phyloP scores from a whole-genome alignment of 192 early-diverging fungal species.

The Backusella australiensis region DNA sequence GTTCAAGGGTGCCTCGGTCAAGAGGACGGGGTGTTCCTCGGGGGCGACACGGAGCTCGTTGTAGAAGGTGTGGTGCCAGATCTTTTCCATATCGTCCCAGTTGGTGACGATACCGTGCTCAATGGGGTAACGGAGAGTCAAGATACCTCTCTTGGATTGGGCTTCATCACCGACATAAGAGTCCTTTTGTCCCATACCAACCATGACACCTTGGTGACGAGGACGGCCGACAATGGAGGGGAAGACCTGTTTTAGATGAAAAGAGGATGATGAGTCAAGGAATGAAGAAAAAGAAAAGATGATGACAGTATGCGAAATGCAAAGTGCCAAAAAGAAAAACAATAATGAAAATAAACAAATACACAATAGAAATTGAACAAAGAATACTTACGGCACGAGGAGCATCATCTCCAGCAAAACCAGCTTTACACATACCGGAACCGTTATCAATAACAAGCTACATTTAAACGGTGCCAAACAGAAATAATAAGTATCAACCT shows the following conservation, averaged over 20 bases:
- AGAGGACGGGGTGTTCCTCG: constrained; percentile 94
- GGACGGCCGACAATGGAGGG: constrained; percentile 85
- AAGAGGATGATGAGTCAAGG: not conserved
- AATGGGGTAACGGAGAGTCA: constrained; percentile 85
- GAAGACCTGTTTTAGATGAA: constrained; percentile 48
- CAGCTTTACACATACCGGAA: constrained; percentile 94
- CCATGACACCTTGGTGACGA: constrained; percentile 86
- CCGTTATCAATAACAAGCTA: constrained; percentile 90
- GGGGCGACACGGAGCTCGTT: constrained; percentile 97
- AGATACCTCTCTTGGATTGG: constrained; percentile 86
- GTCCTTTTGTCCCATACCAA: constrained; percentile 91
- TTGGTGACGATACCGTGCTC: constrained; percentile 92
- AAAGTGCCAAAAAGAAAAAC: not conserved
- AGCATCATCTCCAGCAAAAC: constrained; percentile 89
- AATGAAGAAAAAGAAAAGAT: not conserved
- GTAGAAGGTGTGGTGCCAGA: constrained; percentile 98
- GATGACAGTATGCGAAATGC: not conserved
- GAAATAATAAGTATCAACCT: not conserved
- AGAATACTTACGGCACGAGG: constrained; percentile 69
- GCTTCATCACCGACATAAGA: constrained; percentile 91
- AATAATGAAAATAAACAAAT: too few species aligned
- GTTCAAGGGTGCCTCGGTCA: constrained; percentile 96
- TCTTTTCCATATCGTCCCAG: constrained; percentile 95
- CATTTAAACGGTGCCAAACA: not conserved
- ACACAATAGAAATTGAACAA: not conserved